phyloP scores from a whole-genome alignment of 305 asterid genomes.

The Fraxinus paxiana region DNA sequence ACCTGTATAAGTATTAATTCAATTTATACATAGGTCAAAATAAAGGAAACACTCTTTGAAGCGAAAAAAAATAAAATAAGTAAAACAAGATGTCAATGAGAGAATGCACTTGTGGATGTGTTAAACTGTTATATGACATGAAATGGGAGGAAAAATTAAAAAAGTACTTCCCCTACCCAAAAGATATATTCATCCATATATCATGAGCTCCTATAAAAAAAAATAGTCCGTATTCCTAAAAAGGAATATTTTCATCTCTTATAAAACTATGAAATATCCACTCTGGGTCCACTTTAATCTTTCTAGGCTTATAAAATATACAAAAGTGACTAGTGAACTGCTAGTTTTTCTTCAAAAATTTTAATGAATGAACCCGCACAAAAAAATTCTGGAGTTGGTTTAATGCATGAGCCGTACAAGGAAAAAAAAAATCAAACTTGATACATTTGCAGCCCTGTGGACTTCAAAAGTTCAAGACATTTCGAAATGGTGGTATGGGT shows the following conservation, averaged over 20 bases:
- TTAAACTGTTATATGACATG: not conserved
- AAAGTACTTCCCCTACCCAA: not conserved
- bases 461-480: not conserved
- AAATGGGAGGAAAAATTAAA: not conserved
- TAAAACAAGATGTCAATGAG: not conserved
- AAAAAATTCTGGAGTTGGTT: not conserved
- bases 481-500: not conserved
- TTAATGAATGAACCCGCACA: not conserved
- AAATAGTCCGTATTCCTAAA: not conserved
- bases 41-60: not conserved
- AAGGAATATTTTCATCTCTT: not conserved
- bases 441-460: not conserved
- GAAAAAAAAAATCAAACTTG: not conserved
- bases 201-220: not conserved
- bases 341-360: not conserved
- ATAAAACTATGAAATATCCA: not conserved
- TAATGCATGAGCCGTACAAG: not conserved
- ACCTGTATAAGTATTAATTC: slow-evolving; percentile 50
- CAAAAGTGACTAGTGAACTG: not conserved
- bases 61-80: not conserved
- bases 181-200: not conserved
- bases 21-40: not conserved
- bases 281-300: not conserved
- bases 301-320: not conserved
- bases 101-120: not conserved